Percentiles rank a stretch among this genome's conserved stretches.
phyloP scores from a whole-genome alignment of 1,284 basidiomycete species.

The Puccinia triticina region DNA sequence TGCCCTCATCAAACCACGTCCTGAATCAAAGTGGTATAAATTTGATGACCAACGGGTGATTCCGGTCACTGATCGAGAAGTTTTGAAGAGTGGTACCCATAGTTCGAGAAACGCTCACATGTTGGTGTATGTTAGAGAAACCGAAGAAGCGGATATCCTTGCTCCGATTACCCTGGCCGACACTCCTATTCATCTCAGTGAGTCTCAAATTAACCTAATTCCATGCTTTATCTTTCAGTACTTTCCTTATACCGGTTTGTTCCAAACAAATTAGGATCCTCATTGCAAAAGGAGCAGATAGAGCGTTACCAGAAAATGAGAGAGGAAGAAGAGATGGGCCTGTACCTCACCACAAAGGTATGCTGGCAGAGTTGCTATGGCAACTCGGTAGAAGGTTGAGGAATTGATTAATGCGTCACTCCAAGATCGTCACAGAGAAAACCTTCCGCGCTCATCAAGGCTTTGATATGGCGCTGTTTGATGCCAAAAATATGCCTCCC shows the following conservation, averaged over 20 bases:
- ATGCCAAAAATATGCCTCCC: constrained; percentile 94
- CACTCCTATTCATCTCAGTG: constrained; percentile 90
- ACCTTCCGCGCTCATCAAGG: constrained; percentile 91
- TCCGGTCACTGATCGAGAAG: constrained; percentile 95
- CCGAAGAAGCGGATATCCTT: constrained; percentile 78
- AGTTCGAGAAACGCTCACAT: constrained; percentile 99
- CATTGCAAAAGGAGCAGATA: constrained; percentile 89
- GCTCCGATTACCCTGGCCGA: constrained; percentile 89
- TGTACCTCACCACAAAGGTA: constrained; percentile 93
- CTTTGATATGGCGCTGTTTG: constrained; percentile 95
- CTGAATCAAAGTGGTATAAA: constrained; percentile 93
- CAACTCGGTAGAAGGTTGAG: background rate
- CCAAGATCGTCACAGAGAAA: constrained; percentile 88
- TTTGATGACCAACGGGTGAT: constrained; percentile 99
- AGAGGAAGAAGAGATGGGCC: constrained; percentile 96
- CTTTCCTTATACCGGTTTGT: constrained; percentile 6
- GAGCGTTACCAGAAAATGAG: constrained; percentile 91
- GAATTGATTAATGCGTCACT: background rate
- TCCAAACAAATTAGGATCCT: constrained; percentile 67
- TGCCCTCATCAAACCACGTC: constrained; percentile 97
- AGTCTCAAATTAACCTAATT: constrained; percentile 58
- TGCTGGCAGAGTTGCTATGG: constrained; percentile 41
- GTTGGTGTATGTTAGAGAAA: constrained; percentile 95
- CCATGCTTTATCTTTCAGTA: too few relatives aligned
- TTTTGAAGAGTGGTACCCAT: constrained; percentile 94